A percentile compares a stretch with the other conserved stretches of the same genome.
phyloP scores from a whole-genome alignment of 305 asterid genomes.

The Coffea humblotiana region DNA sequence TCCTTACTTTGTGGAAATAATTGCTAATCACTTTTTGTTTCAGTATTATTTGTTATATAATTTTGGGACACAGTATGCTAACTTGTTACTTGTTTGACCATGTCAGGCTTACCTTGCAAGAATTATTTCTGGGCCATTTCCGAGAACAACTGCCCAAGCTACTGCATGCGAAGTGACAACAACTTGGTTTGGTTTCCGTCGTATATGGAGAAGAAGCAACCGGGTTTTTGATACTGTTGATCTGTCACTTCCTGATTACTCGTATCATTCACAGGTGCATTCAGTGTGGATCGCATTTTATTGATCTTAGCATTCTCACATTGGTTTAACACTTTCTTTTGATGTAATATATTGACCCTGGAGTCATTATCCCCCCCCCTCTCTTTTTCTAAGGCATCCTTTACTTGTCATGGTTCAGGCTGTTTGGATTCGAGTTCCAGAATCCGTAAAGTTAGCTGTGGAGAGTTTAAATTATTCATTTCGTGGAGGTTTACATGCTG shows the following conservation, averaged over 20 bases:
- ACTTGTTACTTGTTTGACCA: slow-evolving; percentile 24
- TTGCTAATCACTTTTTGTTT: background rate
- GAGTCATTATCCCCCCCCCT: background rate
- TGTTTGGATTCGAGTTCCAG: slow-evolving; percentile 93
- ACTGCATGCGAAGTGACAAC: slow-evolving; percentile 76
- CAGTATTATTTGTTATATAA: background rate
- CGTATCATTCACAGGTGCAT: slow-evolving; percentile 85
- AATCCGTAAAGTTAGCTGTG: slow-evolving; percentile 64
- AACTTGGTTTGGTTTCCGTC: slow-evolving; percentile 89
- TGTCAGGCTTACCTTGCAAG: slow-evolving; percentile 71
- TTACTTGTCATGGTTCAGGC: slow-evolving; percentile 48
- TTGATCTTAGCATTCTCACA: slow-evolving; percentile 10
- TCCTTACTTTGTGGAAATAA: background rate
- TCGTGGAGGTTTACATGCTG: slow-evolving; percentile 95
- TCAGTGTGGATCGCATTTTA: slow-evolving; percentile 12
- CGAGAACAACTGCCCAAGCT: slow-evolving; percentile 66
- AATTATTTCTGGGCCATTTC: slow-evolving; percentile 33
- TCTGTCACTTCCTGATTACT: slow-evolving; percentile 79
- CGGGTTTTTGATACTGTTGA: slow-evolving; percentile 84
- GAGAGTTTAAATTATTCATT: slow-evolving; percentile 55
- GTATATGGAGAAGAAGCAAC: slow-evolving; percentile 74
- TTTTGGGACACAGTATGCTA: slow-evolving; percentile 15
- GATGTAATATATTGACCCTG: background rate
- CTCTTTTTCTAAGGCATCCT: slow-evolving; percentile 5
- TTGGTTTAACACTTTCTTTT: background rate